Percentiles rank a stretch among this genome's conserved stretches.
These are phyloP conservation scores for Mycogone perniciosa DNA, from an alignment of 2,329 filamentous ascomycete genomes.

Conservation along the genomic window DNA sequence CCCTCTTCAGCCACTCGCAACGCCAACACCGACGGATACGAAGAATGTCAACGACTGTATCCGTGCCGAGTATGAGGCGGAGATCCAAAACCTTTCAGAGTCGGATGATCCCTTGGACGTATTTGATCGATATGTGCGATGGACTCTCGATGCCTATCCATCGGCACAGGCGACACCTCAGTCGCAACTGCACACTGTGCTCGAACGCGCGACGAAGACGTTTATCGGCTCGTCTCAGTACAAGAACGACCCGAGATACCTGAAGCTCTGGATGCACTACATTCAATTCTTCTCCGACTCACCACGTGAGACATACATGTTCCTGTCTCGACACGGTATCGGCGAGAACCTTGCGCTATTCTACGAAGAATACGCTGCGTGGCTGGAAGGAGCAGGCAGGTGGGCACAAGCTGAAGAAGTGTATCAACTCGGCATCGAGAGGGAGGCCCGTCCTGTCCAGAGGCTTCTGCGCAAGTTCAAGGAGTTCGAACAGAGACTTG, in stretches of 20 bases:
- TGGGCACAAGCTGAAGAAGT: constrained; percentile 94
- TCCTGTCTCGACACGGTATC: constrained; percentile 79
- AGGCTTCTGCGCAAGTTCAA: constrained; percentile 82
- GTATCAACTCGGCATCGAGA: constrained; percentile 82
- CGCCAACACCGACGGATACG: constrained; percentile 65
- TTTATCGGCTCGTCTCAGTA: constrained; percentile 84
- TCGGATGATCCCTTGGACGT: constrained; percentile 93
- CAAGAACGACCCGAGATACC: constrained; percentile 89
- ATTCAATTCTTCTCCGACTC: constrained; percentile 87
- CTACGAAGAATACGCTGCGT: constrained; percentile 94
- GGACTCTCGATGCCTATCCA: constrained; percentile 92
- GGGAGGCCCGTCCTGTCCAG: constrained; percentile 75
- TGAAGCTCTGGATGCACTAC: constrained; percentile 91
- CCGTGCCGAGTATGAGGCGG: constrained; percentile 78
- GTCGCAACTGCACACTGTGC: constrained; percentile 80
- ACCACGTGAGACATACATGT: constrained; percentile 89
- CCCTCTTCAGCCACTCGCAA: constrained; percentile 49
- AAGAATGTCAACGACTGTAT: constrained; percentile 72
- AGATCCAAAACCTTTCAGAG: constrained; percentile 71
- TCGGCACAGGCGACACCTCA: constrained; percentile 86
- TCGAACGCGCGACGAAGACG: constrained; percentile 87
- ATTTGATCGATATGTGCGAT: constrained; percentile 94
- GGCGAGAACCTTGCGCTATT: constrained; percentile 84
- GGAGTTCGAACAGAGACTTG: constrained; percentile 77
- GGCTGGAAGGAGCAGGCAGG: constrained; percentile 76